A percentile compares a stretch with the other conserved stretches of the same genome.
phyloP scores from a whole-genome alignment of 306 rosid species.

The Herpetospermum pedunculosum region DNA sequence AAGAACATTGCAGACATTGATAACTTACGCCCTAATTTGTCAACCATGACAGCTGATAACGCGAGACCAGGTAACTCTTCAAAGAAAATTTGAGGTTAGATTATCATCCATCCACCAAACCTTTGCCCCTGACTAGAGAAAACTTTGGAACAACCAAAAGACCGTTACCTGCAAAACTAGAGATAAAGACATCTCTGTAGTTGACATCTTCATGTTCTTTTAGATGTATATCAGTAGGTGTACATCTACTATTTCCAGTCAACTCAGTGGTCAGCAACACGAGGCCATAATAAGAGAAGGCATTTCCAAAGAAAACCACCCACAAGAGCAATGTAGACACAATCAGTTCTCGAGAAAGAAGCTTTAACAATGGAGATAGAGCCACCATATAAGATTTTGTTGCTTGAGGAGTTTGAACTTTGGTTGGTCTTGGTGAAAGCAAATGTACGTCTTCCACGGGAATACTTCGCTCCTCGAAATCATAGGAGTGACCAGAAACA shows the following conservation, averaged over 20 bases:
- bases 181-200: conserved; percentile 59
- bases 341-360: conserved; percentile 64
- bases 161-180: conserved; percentile 83
- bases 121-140: not conserved
- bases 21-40: conserved; percentile 75
- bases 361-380: conserved; percentile 45
- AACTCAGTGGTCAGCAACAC: conserved; percentile 87
- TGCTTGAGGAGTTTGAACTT: conserved; percentile 22
- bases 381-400: conserved; percentile 28
- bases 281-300: conserved; percentile 92
- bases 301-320: conserved; percentile 87
- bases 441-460: conserved; percentile 40
- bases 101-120: conserved; percentile 13
- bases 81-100: conserved; percentile 23
- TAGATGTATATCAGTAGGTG: conserved; percentile 23
- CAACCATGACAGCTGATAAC: conserved; percentile 68
- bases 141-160: conserved; percentile 8
- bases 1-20: conserved; percentile 89
- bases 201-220: conserved; percentile 33
- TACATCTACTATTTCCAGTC: conserved; percentile 44
- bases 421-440: conserved; percentile 35
- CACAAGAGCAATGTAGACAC: conserved; percentile 81
- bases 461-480: conserved; percentile 28
- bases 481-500: conserved; percentile 52
- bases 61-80: conserved; percentile 87